A percentile compares a stretch with the other conserved stretches of the same genome.
phyloP scores from a whole-genome alignment of 2,329 filamentous ascomycete genomes.

The Colletotrichum horii region DNA sequence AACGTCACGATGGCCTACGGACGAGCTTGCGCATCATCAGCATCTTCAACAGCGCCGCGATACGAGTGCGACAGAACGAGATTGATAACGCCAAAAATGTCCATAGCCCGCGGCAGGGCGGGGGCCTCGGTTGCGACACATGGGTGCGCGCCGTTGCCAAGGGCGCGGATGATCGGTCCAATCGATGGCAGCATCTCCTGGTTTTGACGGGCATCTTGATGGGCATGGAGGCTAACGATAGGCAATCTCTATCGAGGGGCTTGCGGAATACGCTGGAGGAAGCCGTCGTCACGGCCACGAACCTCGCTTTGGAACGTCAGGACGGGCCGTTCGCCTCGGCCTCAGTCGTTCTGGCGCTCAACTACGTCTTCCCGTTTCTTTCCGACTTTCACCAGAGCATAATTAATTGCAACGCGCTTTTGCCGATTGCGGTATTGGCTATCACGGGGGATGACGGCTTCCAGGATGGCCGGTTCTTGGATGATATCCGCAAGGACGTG shows the following conservation, averaged over 20 bases:
- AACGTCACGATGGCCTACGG: constrained; percentile 62
- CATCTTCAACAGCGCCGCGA: constrained; percentile 72
- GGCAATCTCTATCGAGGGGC: constrained; percentile 65
- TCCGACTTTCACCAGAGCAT: constrained; percentile 62
- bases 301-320: constrained; percentile 69
- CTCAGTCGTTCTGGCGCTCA: constrained; percentile 73
- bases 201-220: constrained; percentile 79
- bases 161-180: constrained; percentile 63
- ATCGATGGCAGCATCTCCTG: constrained; percentile 84
- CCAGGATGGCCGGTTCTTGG: constrained; percentile 77
- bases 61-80: constrained; percentile 56
- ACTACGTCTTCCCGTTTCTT: constrained; percentile 77
- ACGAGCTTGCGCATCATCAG: constrained; percentile 71
- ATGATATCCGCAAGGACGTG: constrained; percentile 71
- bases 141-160: constrained; percentile 64
- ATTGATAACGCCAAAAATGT: constrained; percentile 36
- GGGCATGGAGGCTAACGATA: constrained; percentile 71
- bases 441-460: constrained; percentile 77
- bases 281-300: constrained; percentile 76
- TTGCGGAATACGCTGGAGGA: constrained; percentile 73
- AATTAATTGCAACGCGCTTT: constrained; percentile 71
- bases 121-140: constrained; percentile 52
- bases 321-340: constrained; percentile 47
- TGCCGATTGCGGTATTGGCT: constrained; percentile 72
- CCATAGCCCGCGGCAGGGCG: constrained; percentile 37